Percentiles rank a stretch among this genome's conserved stretches.
These are phyloP conservation scores for Candida germanica DNA, from an alignment of 805 yeast species.

Conservation along the genomic window DNA sequence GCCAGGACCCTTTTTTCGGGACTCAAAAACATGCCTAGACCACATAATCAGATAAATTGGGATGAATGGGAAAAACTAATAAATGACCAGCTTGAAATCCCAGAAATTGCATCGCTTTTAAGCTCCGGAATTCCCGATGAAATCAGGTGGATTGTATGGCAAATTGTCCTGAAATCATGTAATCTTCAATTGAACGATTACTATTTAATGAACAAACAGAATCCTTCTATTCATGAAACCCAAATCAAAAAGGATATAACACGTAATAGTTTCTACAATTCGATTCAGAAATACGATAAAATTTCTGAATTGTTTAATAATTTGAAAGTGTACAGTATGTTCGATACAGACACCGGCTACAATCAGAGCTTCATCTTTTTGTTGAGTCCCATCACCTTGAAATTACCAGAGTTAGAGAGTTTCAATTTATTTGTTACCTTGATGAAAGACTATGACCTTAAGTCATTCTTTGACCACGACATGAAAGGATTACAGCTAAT, in stretches of 20 bases:
- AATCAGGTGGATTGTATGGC: slow-evolving; percentile 91
- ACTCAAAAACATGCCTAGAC: too few species aligned
- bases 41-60: too few species aligned
- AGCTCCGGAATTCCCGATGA: slow-evolving; percentile 80
- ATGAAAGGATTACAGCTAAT: slow-evolving; percentile 90
- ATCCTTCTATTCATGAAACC: slow-evolving; percentile 62
- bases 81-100: slow-evolving; percentile 68
- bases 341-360: slow-evolving; percentile 92
- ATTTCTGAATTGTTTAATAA: slow-evolving; percentile 66
- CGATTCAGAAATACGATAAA: slow-evolving; percentile 51
- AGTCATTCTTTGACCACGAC: slow-evolving; percentile 76
- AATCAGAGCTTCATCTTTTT: slow-evolving; percentile 98
- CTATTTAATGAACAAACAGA: slow-evolving; percentile 48
- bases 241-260: slow-evolving; percentile 78
- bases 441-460: slow-evolving; percentile 81
- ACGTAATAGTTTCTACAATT: slow-evolving; percentile 78
- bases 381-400: slow-evolving; percentile 77
- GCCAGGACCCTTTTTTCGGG: too few species aligned
- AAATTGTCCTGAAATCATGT: slow-evolving; percentile 77
- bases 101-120: slow-evolving; percentile 60
- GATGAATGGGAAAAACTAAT: slow-evolving; percentile 85
- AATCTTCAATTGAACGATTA: slow-evolving; percentile 59
- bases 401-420: slow-evolving; percentile 79
- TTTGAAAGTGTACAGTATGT: slow-evolving; percentile 78
- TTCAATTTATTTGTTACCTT: slow-evolving; percentile 76